Evolutionary conservation across 345 rosid species (phyloP), one percentile per base, ranked within the genome.

Genomic region (Luvunga scandens): DNA sequence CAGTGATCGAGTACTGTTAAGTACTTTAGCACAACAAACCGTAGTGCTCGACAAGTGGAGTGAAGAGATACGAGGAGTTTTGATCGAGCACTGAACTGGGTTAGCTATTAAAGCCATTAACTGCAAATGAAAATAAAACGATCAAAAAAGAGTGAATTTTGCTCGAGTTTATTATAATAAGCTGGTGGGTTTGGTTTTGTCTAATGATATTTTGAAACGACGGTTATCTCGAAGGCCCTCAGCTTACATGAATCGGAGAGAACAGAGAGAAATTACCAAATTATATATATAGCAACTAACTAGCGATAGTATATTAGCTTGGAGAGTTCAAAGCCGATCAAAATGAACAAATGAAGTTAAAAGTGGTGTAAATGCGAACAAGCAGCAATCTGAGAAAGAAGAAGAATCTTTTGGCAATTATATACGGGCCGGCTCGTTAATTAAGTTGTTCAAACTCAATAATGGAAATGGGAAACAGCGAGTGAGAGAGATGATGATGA

Each of bases 81-180:
- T 55, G 63, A 82, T 16, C 0, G 81, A 39, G 67, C 83, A 80
- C 28, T 71, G 82, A 82, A 78, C 39, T 5, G 85, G 55, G 71
- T 42, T 59, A 7, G 78, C 39, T 3, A 73, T 10, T 22, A 86
- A 78, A 67, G 86, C 88, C 90, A 88, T 88, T 13, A 45, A 45
- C 50, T 45, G 80, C 7, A 28, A 38, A 34, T 39, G 7, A 30
- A 56, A 71, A 57, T 45, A 9, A 72, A 60, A 73, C 59, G 55
- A 12, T 14, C 34, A 38, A 67, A 78, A 24, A 4, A 18, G 50
- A 45, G 50, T 13, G 28, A 76, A 24, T 50, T 1, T 36, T 28
- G 66, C 16, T 12, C 48, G 48, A 12, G 14, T 42, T 12, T 0
- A 42, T 42, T 42, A 12, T 42, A 42, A 42, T 42, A 42, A 42